phyloP scores from a whole-genome alignment of 2,329 filamentous ascomycete genomes.

The Dothideomycetes sp. region DNA sequence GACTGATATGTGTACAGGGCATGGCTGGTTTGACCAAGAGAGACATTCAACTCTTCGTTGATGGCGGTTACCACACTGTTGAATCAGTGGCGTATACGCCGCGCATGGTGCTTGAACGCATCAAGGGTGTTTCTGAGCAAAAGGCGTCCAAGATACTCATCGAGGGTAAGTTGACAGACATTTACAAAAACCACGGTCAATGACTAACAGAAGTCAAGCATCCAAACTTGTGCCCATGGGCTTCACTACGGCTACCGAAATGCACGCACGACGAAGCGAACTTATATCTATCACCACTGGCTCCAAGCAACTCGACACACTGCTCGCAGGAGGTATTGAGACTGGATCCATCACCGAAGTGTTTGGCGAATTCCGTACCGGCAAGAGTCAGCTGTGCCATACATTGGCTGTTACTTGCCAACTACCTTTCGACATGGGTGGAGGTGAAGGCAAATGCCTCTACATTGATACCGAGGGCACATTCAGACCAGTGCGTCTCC shows the following conservation, averaged over 20 bases:
- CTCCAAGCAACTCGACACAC: constrained; percentile 91
- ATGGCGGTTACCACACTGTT: constrained; percentile 90
- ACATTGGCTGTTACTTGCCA: constrained; percentile 98
- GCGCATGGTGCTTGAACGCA: constrained; percentile 72
- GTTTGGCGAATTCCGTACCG: constrained; percentile 95
- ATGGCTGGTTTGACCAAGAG: constrained; percentile 83
- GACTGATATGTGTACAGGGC: constrained; percentile 49
- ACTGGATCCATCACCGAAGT: constrained; percentile 97
- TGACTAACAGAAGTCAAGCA: constrained; percentile 42
- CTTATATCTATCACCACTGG: constrained; percentile 97
- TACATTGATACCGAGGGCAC: constrained; percentile 99
- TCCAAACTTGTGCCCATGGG: constrained; percentile 97
- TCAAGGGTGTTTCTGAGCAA: constrained; percentile 96
- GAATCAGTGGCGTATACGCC: constrained; percentile 92
- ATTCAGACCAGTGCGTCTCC: constrained; percentile 78
- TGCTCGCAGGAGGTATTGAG: constrained; percentile 89
- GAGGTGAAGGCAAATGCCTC: constrained; percentile 93
- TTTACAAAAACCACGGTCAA: neutral
- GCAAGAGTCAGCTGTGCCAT: constrained; percentile 97
- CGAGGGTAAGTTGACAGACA: constrained; percentile 55
- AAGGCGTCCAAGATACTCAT: constrained; percentile 86
- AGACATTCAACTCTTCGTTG: constrained; percentile 85
- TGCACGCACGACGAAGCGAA: constrained; percentile 94
- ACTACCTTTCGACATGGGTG: constrained; percentile 96
- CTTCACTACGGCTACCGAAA: constrained; percentile 97